These are phyloP conservation scores for Fusarium sp. DNA, from an alignment of 2,329 filamentous ascomycete species.

Conservation along the genomic window DNA sequence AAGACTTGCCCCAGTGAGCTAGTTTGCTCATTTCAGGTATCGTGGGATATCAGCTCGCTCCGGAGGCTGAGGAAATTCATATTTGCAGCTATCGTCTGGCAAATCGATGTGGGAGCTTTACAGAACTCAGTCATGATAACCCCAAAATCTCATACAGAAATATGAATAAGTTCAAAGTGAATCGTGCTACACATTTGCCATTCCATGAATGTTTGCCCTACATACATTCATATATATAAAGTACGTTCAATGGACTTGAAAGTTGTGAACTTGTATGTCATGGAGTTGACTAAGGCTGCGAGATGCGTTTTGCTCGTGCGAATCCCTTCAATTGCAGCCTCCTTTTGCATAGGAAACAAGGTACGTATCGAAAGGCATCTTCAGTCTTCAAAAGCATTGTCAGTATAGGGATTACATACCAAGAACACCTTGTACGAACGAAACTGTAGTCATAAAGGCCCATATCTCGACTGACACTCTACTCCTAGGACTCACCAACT, in stretches of 20 bases:
- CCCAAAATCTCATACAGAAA: not conserved
- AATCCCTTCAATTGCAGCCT: not conserved
- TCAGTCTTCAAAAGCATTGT: not conserved
- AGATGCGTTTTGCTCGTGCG: not conserved
- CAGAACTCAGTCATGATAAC: not conserved
- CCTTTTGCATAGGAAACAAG: not conserved
- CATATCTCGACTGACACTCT: not conserved
- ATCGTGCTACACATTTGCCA: not conserved
- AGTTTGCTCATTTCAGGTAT: not conserved
- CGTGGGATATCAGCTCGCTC: not conserved
- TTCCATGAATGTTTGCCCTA: not conserved
- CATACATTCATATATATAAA: not conserved
- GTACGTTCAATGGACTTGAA: not conserved
- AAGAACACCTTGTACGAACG: not conserved
- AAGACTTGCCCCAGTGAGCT: slow-evolving; percentile 1
- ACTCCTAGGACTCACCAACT: not conserved
- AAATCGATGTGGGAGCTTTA: not conserved
- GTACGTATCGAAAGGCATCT: not conserved
- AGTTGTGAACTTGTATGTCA: not conserved
- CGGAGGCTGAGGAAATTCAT: not conserved
- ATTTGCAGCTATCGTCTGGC: not conserved
- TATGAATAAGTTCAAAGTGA: not conserved
- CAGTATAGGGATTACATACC: no score
- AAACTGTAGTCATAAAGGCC: not conserved
- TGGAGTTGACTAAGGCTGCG: not conserved